Base-by-base conservation (phyloP, 2,329 filamentous ascomycete species). In the Xylogone sp. region DNA sequence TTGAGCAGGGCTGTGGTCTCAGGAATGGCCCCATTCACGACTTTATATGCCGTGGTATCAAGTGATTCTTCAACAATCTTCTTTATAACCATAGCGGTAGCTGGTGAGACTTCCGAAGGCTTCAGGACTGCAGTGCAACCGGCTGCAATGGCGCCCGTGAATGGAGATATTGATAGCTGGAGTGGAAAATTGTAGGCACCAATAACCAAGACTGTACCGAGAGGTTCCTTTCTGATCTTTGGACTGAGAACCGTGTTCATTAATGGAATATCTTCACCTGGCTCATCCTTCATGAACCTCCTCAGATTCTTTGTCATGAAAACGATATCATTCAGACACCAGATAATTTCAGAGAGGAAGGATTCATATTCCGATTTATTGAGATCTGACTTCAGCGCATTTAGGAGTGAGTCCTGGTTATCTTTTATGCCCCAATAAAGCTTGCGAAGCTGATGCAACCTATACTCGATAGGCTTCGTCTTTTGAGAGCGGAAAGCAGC, bases 151-250 rank as follows among this genome's bases (percentile, higher is more conserved):
- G 93, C 94, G 52, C 93, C 94, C 56, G 96, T 81, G 54, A 96
- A 70, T 2, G 93, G 91, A 1, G 82, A 80, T 42, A 97, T 68
- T 34, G 84, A 83, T 43, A 97, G 78, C 71, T 92, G 86, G 68
- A 96, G 75, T 48, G 94, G 94, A 69, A 92, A 96, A 76, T 99
- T 99, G 81, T 90, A 97, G 43, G 94, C 84, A 52, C 91, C 90
- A 65, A 97, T 95, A 63, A 97, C 83, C 61, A 97, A 76, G 10
- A 90, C 83, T 42, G 84, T 76, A 31, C 94, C 94, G 52, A 97
- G 70, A 1, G 94, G 94, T 65, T 97, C 93, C 73, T 96, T 95
- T 58, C 85, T 79, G 67, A 95, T 85, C 65, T 80, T 86, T 34
- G 91, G 87, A 51, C 76, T 84, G 72, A 96, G 79, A 42, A 87